These are phyloP conservation scores for Quercus robur DNA, from an alignment of 306 rosid species.

Conservation along the genomic window DNA sequence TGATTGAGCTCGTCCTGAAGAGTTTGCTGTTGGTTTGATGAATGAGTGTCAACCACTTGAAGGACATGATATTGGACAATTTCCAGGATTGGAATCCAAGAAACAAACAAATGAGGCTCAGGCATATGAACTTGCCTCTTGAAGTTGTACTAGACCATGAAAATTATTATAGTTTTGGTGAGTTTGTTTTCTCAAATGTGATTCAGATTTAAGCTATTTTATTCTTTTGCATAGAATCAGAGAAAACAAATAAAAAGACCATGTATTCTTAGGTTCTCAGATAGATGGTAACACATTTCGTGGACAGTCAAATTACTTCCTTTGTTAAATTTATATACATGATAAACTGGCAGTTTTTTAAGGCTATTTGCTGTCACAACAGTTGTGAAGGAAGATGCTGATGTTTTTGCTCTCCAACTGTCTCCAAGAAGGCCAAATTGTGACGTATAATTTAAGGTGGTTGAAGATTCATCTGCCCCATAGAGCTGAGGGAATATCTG, in stretches of 20 bases:
- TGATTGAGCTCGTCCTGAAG: conserved; percentile 36
- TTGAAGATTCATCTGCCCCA: too few relatives aligned
- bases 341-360: neutral
- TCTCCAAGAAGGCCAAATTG: too few relatives aligned
- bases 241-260: neutral
- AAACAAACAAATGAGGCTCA: conserved; percentile 26
- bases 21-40: conserved; percentile 65
- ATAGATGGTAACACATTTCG: neutral
- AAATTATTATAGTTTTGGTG: neutral
- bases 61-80: conserved; percentile 84
- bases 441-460: neutral
- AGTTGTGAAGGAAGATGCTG: neutral
- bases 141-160: neutral
- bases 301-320: neutral
- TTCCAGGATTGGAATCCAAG: conserved; percentile 49
- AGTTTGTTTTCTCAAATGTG: neutral
- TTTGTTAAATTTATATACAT: neutral
- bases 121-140: conserved; percentile 32
- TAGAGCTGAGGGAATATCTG: neutral
- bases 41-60: conserved; percentile 54
- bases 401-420: neutral
- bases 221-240: neutral
- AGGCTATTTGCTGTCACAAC: neutral
- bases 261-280: neutral
- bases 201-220: neutral